A percentile compares a stretch with the other conserved stretches of the same genome.
These are phyloP conservation scores for Scheffersomyces ergatensis DNA, from an alignment of 805 yeast species.

Conservation along the genomic window DNA sequence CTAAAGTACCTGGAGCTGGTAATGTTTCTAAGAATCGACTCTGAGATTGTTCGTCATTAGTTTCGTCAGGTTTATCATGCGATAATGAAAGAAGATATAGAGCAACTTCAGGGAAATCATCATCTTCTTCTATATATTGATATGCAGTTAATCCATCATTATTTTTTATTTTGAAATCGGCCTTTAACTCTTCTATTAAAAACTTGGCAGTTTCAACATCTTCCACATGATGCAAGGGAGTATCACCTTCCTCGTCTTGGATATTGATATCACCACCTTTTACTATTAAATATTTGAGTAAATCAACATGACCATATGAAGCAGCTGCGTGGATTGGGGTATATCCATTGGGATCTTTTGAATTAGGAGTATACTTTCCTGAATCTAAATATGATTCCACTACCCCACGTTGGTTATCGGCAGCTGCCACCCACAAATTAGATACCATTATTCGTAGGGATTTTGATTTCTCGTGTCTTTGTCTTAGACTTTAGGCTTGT, in stretches of 20 bases:
- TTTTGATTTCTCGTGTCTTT: too few relatives aligned
- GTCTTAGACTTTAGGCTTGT: too few relatives aligned
- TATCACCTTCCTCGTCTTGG: constrained; percentile 87
- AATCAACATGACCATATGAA: constrained; percentile 77
- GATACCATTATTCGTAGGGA: constrained; percentile 27
- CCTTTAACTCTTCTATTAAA: constrained; percentile 66
- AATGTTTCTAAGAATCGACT: constrained; percentile 17
- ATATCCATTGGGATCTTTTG: constrained; percentile 89
- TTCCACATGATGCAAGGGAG: constrained; percentile 92
- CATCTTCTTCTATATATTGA: constrained; percentile 76
- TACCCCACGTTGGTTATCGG: constrained; percentile 66
- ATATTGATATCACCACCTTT: constrained; percentile 79
- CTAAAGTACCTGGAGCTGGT: constrained; percentile 36
- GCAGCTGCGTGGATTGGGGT: constrained; percentile 98
- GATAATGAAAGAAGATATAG: constrained; percentile 52
- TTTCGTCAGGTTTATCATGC: constrained; percentile 20
- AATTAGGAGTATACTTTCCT: constrained; percentile 60
- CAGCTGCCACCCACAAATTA: constrained; percentile 94
- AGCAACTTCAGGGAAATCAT: constrained; percentile 76
- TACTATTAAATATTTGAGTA: constrained; percentile 54
- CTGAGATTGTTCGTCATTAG: constrained; percentile 1
- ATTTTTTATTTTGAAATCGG: constrained; percentile 63
- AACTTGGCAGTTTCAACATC: constrained; percentile 60
- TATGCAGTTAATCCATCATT: constrained; percentile 73
- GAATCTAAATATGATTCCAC: constrained; percentile 57